Conservation (phyloP, 73 alveolate species). For the Effrenium voratum region DNA sequence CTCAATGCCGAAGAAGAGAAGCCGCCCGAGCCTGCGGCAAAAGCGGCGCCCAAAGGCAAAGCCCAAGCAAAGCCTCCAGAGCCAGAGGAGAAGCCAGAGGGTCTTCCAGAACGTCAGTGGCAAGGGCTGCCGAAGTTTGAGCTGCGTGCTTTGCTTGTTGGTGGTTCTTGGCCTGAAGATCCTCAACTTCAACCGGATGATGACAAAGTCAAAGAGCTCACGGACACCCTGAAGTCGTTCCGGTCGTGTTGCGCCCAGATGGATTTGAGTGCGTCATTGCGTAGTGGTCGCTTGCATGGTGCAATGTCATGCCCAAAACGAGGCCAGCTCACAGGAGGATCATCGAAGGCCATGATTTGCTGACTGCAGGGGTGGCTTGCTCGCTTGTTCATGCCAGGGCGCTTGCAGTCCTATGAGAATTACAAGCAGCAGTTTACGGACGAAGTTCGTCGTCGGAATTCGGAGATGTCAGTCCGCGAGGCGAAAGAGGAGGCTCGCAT, state of each 20-base stretch:
- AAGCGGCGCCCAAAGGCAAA: conserved; percentile 81
- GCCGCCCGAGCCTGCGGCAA: conserved; percentile 58
- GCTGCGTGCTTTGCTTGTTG: conserved; percentile 50
- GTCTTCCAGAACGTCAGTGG: conserved; percentile 72
- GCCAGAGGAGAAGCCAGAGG: conserved; percentile 9
- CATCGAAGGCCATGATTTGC: conserved; percentile 1
- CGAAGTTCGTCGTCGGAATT: conserved; percentile 44
- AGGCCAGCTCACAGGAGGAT: conserved; percentile 78
- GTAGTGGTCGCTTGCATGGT: not conserved
- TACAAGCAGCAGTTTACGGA: conserved; percentile 70
- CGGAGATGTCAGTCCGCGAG: conserved; percentile 74
- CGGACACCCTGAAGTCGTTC: conserved; percentile 61
- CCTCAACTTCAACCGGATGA: not conserved
- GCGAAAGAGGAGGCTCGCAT: conserved; percentile 79
- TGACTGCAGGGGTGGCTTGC: not conserved
- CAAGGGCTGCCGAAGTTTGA: conserved; percentile 50
- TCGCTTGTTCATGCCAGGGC: not conserved
- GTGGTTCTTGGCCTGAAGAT: conserved; percentile 62
- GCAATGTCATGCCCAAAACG: not conserved
- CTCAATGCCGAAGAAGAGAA: conserved; percentile 62
- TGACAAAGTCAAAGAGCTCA: conserved; percentile 41
- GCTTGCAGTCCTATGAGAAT: conserved; percentile 37
- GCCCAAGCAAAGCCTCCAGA: conserved; percentile 47
- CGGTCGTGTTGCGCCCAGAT: conserved; percentile 9
- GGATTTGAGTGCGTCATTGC: not conserved